Base-by-base conservation (phyloP, 2,329 filamentous ascomycete genomes). In the Elsinoe ampelina region DNA sequence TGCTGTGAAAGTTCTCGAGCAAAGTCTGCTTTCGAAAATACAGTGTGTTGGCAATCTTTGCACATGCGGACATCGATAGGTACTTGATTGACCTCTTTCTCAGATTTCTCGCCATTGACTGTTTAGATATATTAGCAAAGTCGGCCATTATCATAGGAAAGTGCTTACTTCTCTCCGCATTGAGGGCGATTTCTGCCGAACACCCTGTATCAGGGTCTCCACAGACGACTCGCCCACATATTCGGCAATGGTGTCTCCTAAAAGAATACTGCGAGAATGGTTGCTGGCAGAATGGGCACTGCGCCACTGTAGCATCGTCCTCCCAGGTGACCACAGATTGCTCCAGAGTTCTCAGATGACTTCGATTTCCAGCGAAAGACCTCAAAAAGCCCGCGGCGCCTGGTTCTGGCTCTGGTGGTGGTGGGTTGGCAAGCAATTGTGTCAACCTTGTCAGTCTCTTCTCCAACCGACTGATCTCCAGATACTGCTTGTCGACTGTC, bases 281-380 rank as follows among this genome's bases (percentile, higher is more conserved):
- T 65, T 98, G 93, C 67, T 95, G 88, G 65, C 93, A 98, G 66
- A 95, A 95, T 0, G 93, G 93, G 67, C 93, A 98, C 61, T 84
- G 84, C 1, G 77, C 61, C 5, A 98, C 90, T 32, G 77, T 81
- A 0, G 85, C 79, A 70, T 98, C 93, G 54, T 97, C 91, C 70
- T 98, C 88, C 93, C 93, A 98, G 0, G 86, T 86, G 13, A 98
- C 91, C 6, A 98, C 82, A 0, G 87, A 90, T 67, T 98, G 93
- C 68, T 98, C 93, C 3, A 97, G 74, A 12, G 81, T 68, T 68
- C 95, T 93, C 15, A 69, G 59, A 51, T 89, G 80, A 51, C 86
- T 82, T 61, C 86, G 89, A 61, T 72, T 71, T 19, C 73, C 71
- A 10, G 67, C 67, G 1, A 85, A 75, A 0, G 83, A 80, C 59